Base-by-base conservation (phyloP, 345 rosid species). In the Salix udensis region DNA sequence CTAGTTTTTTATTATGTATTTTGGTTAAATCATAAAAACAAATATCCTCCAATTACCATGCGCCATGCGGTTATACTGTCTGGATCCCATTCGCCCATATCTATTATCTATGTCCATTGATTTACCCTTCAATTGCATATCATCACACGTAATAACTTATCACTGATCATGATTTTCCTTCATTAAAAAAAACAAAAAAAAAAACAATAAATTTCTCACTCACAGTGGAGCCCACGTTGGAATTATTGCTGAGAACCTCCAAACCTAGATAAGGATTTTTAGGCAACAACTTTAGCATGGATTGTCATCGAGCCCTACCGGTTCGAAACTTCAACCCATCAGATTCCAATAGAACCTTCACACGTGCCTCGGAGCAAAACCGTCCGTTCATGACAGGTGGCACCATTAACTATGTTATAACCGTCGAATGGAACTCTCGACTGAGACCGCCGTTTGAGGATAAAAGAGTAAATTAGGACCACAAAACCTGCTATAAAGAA, bases 401-500 rank as follows among this genome's bases (percentile, higher is more conserved):
- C 78, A 40, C 31, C 64, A 39, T 21, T 19, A 19, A 23, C 13
- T 6, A 6, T 14, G 23, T 13, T 46, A 2, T 1, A 44, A 48
- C 74, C 69, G 79, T 62, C 26, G 12, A 74, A 76, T 76, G 12
- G 65, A 23, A 8, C 26, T 0, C 16, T 14, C 40, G 73, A 52
- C 15, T 11, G 42, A 40, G 76, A 26, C 19, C 16, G 23, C 6
- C 37, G 5, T 7, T 0, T 19, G 65, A 34, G 79, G 74, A 60
- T 36, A 58, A 69, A 60, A 55, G 7, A 2, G 79, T 60, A 76
- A 68, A 76, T 28, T 26, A 7, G 14, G 21, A n/a, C 40, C 65
- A 12, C 77, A 6, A 34, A 53, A 36, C 18, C 23, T 16, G 72
- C 67, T 75, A 75, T 75, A 67, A 64, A 75, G 16, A 37, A 24